Evolutionary conservation across 176 grass and related monocot species (phyloP).

Genomic region (Cenchrus fungigraminus): DNA sequence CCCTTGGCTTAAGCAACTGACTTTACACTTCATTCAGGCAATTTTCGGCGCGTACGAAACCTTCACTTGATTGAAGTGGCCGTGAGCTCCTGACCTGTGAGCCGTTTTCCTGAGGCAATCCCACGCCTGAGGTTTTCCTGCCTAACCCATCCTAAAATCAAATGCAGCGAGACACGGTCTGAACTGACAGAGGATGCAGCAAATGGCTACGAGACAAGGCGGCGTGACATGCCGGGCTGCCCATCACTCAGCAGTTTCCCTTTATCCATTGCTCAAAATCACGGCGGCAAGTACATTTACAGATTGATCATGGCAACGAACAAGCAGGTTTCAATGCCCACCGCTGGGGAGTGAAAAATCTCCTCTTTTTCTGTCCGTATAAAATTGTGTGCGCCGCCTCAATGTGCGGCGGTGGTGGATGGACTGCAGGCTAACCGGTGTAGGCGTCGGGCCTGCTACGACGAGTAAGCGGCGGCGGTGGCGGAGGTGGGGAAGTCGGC

Average conservation of each 20-base stretch:
- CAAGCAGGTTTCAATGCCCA: background rate
- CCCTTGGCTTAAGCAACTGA: background rate
- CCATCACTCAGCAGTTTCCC: background rate
- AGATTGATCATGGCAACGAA: background rate
- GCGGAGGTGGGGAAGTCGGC: background rate
- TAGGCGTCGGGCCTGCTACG: background rate
- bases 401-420: background rate
- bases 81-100: background rate
- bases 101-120: background rate
- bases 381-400: background rate
- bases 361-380: background rate
- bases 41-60: background rate
- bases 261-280: conserved; percentile 3
- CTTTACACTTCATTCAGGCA: background rate
- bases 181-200: background rate
- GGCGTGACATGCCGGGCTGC: background rate
- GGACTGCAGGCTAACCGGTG: conserved; percentile 27
- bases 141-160: background rate
- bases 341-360: background rate
- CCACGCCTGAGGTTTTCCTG: background rate
- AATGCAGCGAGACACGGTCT: background rate
- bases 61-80: background rate
- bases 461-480: background rate
- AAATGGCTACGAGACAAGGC: conserved; percentile 17
- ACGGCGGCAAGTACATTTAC: background rate